Conservation (phyloP, 2,329 filamentous ascomycete species). For the Nakataea oryzae region DNA sequence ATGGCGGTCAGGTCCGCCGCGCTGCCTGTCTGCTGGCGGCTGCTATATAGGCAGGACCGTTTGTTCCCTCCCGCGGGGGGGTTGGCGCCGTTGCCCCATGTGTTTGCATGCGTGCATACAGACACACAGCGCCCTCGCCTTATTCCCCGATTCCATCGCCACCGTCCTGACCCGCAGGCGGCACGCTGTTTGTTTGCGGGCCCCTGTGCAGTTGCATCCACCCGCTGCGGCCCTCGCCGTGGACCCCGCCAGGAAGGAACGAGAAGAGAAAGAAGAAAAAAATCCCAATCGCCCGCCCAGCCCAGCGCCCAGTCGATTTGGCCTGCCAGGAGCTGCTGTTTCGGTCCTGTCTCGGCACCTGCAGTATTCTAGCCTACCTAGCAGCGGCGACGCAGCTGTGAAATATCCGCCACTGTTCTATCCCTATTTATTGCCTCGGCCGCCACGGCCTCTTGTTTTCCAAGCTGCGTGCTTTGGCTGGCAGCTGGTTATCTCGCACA, state of each 20-base stretch:
- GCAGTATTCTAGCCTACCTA: no score
- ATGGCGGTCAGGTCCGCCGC: not conserved
- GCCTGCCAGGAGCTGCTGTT: not conserved
- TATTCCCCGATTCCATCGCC: not conserved
- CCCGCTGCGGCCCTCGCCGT: no score
- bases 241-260: not conserved
- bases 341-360: not conserved
- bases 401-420: not conserved
- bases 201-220: not conserved
- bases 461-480: not conserved
- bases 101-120: no score
- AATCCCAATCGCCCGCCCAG: no score
- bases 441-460: not conserved
- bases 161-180: not conserved
- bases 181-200: not conserved
- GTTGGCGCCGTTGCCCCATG: no score
- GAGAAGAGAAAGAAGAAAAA: not conserved
- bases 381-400: not conserved
- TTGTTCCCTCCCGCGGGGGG: no score
- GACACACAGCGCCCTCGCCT: no score
- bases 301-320: no score
- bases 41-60: no score
- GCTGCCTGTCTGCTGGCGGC: no score
- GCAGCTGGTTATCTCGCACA: not conserved
- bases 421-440: not conserved